A percentile compares a stretch with the other conserved stretches of the same genome.
Conservation (phyloP, 192 early-diverging fungal genomes). For the Coemansia asiatica region DNA sequence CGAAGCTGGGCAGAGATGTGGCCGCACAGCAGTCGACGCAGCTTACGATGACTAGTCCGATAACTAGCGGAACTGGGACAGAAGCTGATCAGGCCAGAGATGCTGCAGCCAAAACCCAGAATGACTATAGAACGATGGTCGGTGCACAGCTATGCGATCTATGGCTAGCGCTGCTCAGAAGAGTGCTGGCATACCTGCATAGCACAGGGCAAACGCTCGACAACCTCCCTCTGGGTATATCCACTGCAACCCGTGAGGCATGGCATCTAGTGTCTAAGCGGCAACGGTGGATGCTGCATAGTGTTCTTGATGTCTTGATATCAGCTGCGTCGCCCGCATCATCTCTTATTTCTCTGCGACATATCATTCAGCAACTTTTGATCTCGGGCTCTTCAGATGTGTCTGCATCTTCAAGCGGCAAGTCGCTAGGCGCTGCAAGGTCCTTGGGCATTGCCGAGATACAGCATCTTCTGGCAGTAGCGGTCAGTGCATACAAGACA, state of each 20-base stretch:
- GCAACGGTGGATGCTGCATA: slow-evolving; percentile 55
- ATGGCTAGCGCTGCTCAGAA: slow-evolving; percentile 42
- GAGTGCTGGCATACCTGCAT: slow-evolving; percentile 42
- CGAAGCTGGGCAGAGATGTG: slow-evolving; percentile 32
- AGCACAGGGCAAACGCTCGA: slow-evolving; percentile 35
- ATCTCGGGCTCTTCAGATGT: slow-evolving; percentile 3
- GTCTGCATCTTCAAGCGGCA: neutral
- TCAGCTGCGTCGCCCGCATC: slow-evolving; percentile 47
- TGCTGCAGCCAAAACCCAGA: slow-evolving; percentile 14
- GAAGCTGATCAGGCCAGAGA: slow-evolving; percentile 1
- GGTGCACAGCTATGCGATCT: slow-evolving; percentile 46
- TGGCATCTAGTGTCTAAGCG: slow-evolving; percentile 45
- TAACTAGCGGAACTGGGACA: neutral
- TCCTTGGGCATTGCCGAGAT: slow-evolving; percentile 48
- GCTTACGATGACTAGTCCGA: neutral
- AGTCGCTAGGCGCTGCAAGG: slow-evolving; percentile 11
- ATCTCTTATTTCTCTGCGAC: slow-evolving; percentile 46
- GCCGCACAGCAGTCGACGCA: slow-evolving; percentile 21
- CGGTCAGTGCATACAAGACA: slow-evolving; percentile 53
- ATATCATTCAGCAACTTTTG: slow-evolving; percentile 53
- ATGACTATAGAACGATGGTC: slow-evolving; percentile 33
- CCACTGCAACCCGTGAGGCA: slow-evolving; percentile 24
- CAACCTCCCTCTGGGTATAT: slow-evolving; percentile 1
- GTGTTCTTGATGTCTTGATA: slow-evolving; percentile 49
- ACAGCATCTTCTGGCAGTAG: slow-evolving; percentile 48